Evolutionary conservation across 2,329 filamentous ascomycete species (phyloP), one percentile per base, ranked within the genome.

Genomic region (Septoria linicola): DNA sequence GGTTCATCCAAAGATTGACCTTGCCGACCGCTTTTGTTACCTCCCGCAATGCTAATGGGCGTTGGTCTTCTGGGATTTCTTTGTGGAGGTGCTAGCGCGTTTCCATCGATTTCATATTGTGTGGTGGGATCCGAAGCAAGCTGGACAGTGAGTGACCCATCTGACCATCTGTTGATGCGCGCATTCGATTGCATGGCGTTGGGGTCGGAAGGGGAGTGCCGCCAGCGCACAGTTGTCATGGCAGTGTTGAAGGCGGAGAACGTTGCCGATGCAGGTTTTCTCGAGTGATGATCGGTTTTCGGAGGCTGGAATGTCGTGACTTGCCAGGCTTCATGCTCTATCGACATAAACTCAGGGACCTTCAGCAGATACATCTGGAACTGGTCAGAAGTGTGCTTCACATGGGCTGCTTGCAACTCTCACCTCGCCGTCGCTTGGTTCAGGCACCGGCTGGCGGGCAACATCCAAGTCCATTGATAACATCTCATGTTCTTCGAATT

Each of bases 121-220:
- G 84, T 82, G 30, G 71, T 75, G 1, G 82, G 80, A 31, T 82
- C 77, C 53, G 82, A 83, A 11, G 87, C 88, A 19, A 91, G 76
- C n/a, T 85, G 81, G 19, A 92, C 74, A 8, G 87, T 90, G 13
- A 88, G 73, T 3, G 85, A 89, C 21, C 88, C 88, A 64, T 92
- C 88, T 55, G 84, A 89, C 88, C 88, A 92, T 60, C 81, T 80
- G 64, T 88, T 81, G 23, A 92, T 73, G 56, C 84, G 80, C 2
- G 88, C 81, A 66, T 92, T 92, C 64, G 87, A 90, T 65, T 87
- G 81, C 10, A 90, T 75, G 55, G 82, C 74, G 41, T 80, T 78
- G 1, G 82, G 85, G 49, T 84, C 72, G n/a, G 77, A 77, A 8
- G 82, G 76, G 51, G 88, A 83, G 63, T 79, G 81, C 47, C 85